Conservation (phyloP, 139 green algal genomes). For the Raphidocelis subcapitata region DNA sequence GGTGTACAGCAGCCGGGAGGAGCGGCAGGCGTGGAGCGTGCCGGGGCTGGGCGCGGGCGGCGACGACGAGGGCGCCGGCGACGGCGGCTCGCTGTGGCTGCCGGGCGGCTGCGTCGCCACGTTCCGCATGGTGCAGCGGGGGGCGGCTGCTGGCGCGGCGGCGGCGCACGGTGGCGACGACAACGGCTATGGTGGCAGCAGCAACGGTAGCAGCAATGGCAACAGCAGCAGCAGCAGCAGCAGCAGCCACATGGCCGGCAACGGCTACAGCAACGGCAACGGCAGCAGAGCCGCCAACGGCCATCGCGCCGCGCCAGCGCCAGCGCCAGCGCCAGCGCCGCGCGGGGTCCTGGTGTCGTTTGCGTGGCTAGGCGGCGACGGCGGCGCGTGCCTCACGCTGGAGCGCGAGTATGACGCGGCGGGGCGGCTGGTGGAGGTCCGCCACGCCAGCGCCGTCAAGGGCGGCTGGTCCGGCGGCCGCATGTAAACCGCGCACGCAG, state of each 20-base stretch:
- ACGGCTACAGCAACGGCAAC: too few species aligned
- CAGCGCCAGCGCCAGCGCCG: background rate
- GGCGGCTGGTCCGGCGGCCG: constrained; percentile 24
- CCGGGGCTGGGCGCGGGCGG: background rate
- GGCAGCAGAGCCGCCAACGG: too few species aligned
- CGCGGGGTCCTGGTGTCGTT: constrained; percentile 9
- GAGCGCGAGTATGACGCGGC: constrained; percentile 26
- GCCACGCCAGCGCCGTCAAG: constrained; percentile 16
- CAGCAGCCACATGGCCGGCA: too few species aligned
- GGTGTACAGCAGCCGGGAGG: constrained; percentile 30
- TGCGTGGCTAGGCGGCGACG: constrained; percentile 2
- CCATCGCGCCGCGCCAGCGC: background rate
- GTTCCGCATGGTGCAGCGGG: constrained; percentile 18
- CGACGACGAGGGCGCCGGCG: background rate
- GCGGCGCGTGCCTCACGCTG: constrained; percentile 14
- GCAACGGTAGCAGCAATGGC: background rate
- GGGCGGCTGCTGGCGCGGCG: background rate
- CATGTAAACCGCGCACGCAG: constrained; percentile 7
- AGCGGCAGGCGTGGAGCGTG: constrained; percentile 27
- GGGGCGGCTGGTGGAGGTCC: constrained; percentile 17
- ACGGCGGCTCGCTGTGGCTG: constrained; percentile 22
- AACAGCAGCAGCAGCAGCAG: too few species aligned
- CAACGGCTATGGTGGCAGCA: background rate
- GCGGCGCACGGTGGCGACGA: background rate
- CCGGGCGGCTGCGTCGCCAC: constrained; percentile 12